Evolutionary conservation across 371 early-diverging fungal genomes (phyloP).

Genomic region (Saksenaea oblongispora): DNA sequence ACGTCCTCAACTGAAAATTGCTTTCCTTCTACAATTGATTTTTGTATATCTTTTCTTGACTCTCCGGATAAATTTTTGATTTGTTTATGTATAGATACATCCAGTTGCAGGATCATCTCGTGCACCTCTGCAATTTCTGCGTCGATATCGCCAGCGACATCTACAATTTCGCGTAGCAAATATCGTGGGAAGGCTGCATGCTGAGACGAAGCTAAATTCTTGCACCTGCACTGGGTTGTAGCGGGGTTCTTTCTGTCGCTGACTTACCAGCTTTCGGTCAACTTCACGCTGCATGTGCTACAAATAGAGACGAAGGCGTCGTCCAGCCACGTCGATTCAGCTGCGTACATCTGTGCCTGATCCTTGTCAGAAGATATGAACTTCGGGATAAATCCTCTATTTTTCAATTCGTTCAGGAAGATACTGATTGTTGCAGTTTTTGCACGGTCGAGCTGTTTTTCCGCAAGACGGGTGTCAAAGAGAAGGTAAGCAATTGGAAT

Average conservation of each 20-base stretch:
- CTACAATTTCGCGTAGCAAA: too few relatives aligned
- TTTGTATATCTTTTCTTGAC: too few relatives aligned
- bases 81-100: too few relatives aligned
- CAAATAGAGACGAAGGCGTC: not conserved
- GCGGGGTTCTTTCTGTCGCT: too few relatives aligned
- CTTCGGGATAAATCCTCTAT: not conserved
- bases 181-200: too few relatives aligned
- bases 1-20: too few relatives aligned
- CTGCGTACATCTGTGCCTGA: slow-evolving; percentile 2
- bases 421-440: not conserved
- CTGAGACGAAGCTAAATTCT: not conserved
- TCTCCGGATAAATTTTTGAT: too few relatives aligned
- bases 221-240: not conserved
- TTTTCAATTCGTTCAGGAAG: not conserved
- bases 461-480: not conserved
- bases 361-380: slow-evolving; percentile 4
- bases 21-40: too few relatives aligned
- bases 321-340: not conserved
- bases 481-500: slow-evolving; percentile 4
- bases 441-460: not conserved
- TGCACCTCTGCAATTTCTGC: too few relatives aligned
- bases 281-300: not conserved
- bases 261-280: not conserved
- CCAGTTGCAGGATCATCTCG: too few relatives aligned
- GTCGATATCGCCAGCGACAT: too few relatives aligned